Evolutionary conservation across 768 basidiomycete species (phyloP), one percentile per base, ranked within the genome.

Genomic region (Tulasnella sp.): DNA sequence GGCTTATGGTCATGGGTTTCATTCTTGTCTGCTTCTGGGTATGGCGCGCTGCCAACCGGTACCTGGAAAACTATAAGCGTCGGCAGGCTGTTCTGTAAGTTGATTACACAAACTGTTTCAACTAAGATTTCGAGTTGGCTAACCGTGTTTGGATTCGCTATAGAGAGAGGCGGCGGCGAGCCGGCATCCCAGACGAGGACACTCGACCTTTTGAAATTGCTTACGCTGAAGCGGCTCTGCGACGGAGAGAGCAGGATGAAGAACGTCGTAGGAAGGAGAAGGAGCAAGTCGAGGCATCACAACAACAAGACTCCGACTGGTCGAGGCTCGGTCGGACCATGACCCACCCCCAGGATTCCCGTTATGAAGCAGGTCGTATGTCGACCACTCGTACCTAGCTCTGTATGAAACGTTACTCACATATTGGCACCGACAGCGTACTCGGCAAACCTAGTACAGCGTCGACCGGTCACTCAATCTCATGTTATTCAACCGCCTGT

Each of bases 181-280:
- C 93, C 81, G 93, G 93, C 67, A 94, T 94, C 77, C 93, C 93
- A 22, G 93, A 94, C 85, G 86, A 85, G 76, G 93, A 94, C 85
- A 86, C 89, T 78, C 87, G 93, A 39, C 92, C 93, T 15, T 94
- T 94, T 86, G 91, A 91, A 82, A 91, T 94, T 78, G 93, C 93
- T n/a, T 93, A 92, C 83, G 88, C 92, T 79, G 91, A 91, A 76
- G 90, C 89, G 49, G 83, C 86, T 78, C 86, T 86, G 74, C 84
- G 86, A 67, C 87, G 88, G 78, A 85, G 88, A 80, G 49, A 67
- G 29, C 54, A 42, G 54, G 52, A 71, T 19, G 31, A 54, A 72
- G 49, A 49, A 74, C 29, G 68, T 37, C 54, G 45, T 34, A 39
- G 72, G 52, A 37, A 72, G 11, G 52, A 67, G 42, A 25, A 64